Evolutionary conservation across 2,329 filamentous ascomycete species (phyloP).

Genomic region (Ceratocystis destructans): DNA sequence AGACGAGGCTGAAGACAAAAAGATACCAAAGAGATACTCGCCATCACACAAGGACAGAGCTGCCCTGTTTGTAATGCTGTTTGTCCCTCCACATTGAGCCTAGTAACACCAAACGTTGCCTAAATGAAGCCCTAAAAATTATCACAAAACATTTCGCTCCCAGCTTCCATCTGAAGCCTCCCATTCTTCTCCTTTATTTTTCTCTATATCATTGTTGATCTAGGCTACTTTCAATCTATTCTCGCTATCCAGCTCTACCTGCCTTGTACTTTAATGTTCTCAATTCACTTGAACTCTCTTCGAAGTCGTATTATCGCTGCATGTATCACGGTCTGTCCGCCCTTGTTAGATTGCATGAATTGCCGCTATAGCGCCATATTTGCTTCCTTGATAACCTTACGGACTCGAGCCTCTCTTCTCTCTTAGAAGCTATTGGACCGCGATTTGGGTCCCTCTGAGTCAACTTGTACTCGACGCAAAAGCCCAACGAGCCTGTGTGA

Average conservation of each 20-base stretch:
- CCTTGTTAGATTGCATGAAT: conserved; percentile 3
- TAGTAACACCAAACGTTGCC: background rate
- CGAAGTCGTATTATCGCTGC: no score
- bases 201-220: background rate
- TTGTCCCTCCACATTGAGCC: background rate
- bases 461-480: no score
- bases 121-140: background rate
- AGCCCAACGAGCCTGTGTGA: no score
- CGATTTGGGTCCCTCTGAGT: no score
- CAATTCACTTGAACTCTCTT: background rate
- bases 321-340: background rate
- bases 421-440: no score
- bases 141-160: background rate
- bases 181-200: background rate
- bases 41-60: no score
- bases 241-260: background rate
- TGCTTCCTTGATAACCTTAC: background rate
- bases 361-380: background rate
- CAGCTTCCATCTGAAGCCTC: background rate
- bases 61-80: background rate
- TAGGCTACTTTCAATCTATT: background rate
- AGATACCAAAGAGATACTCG: no score
- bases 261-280: background rate
- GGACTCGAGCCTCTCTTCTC: no score
- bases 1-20: no score